Percentiles rank a stretch among this genome's conserved stretches.
phyloP scores from a whole-genome alignment of 805 yeast genomes.

The Candida koratica region DNA sequence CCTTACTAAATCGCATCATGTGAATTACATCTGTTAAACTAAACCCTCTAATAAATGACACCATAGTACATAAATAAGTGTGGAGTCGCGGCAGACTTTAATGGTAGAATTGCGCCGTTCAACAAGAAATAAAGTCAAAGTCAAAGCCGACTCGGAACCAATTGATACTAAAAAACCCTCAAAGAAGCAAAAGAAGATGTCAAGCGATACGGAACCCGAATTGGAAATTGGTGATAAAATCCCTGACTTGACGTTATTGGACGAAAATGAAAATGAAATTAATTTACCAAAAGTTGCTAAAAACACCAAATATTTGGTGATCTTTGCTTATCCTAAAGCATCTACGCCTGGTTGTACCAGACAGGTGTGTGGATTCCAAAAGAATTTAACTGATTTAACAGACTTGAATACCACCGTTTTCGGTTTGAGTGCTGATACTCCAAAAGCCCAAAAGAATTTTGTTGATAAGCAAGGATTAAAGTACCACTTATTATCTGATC shows the following conservation, averaged over 20 bases:
- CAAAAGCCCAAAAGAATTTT: slow-evolving; percentile 72
- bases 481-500: slow-evolving; percentile 74
- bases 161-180: slow-evolving; percentile 11
- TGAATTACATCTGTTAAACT: no score
- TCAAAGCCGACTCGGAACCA: slow-evolving; percentile 13
- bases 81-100: slow-evolving; percentile 1
- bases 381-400: slow-evolving; percentile 51
- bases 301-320: slow-evolving; percentile 32
- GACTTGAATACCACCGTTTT: slow-evolving; percentile 54
- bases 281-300: slow-evolving; percentile 28
- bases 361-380: slow-evolving; percentile 88
- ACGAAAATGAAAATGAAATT: slow-evolving; percentile 66
- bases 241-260: slow-evolving; percentile 58
- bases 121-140: slow-evolving; percentile 23
- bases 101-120: slow-evolving; percentile 42
- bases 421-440: slow-evolving; percentile 83
- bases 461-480: slow-evolving; percentile 68
- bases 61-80: no score
- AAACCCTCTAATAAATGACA: no score
- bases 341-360: slow-evolving; percentile 95
- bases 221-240: slow-evolving; percentile 56
- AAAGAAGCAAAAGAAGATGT: slow-evolving; percentile 9
- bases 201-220: slow-evolving; percentile 6
- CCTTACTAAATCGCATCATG: no score
- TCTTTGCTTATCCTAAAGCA: slow-evolving; percentile 82